A percentile compares a stretch with the other conserved stretches of the same genome.
Conservation (phyloP, 2,329 filamentous ascomycete genomes). For the Chrysosporium queenslandicum region DNA sequence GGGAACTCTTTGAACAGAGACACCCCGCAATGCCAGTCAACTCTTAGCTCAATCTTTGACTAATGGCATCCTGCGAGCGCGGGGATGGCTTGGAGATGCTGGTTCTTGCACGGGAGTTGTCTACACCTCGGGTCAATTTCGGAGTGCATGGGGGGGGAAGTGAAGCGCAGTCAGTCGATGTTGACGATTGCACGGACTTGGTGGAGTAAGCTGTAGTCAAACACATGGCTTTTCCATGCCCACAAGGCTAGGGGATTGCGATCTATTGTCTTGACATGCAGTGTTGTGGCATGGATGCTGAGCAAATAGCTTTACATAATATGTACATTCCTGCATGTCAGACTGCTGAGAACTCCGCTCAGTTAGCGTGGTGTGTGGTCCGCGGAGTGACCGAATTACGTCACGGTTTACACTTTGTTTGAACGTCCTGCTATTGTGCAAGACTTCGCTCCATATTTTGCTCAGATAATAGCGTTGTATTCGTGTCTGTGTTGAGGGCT, state of each 20-base stretch:
- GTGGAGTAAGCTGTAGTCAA: background rate
- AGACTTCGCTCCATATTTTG: background rate
- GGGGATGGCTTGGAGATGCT: background rate
- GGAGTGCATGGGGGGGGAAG: background rate
- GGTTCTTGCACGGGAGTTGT: background rate
- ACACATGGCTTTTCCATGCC: constrained; percentile 5
- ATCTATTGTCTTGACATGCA: background rate
- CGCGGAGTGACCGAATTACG: background rate
- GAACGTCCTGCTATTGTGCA: background rate
- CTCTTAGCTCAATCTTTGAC: background rate
- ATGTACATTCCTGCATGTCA: no score
- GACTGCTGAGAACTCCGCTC: background rate
- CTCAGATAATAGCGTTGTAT: constrained; percentile 12
- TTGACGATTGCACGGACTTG: constrained; percentile 1
- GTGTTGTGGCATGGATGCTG: constrained; percentile 1
- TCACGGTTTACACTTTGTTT: background rate
- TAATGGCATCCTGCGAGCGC: background rate
- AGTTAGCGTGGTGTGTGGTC: background rate
- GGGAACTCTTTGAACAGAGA: background rate
- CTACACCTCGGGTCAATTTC: background rate
- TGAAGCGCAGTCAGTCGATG: no score
- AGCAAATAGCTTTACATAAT: background rate
- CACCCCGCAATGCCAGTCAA: background rate
- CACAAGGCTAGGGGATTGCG: background rate
- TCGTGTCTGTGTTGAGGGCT: background rate